Conservation (phyloP, 345 rosid species). For the Moricandia moricandioides region DNA sequence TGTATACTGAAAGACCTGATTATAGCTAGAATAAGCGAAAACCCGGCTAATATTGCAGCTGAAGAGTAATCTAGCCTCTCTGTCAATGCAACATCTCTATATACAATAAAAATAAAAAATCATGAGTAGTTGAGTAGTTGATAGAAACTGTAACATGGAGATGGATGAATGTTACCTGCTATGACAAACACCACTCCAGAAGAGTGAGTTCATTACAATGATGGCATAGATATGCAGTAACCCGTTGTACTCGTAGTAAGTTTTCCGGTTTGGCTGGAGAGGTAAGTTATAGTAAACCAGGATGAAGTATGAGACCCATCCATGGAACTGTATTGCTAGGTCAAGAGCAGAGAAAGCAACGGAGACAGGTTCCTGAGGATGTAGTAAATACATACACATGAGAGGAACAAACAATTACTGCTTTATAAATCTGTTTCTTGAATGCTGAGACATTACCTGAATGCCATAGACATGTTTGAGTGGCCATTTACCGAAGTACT, state of each 20-base stretch:
- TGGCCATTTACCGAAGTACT: slow-evolving; percentile 92
- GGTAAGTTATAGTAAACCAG: slow-evolving; percentile 76
- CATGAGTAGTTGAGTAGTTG: background rate
- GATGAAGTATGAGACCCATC: slow-evolving; percentile 89
- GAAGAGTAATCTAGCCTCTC: slow-evolving; percentile 84
- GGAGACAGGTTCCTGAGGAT: slow-evolving; percentile 71
- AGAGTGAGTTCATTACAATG: slow-evolving; percentile 79
- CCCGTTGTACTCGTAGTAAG: slow-evolving; percentile 72
- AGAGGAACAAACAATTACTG: background rate
- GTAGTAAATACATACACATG: background rate
- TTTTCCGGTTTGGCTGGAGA: slow-evolving; percentile 54
- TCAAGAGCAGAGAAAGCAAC: slow-evolving; percentile 79
- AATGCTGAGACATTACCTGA: slow-evolving; percentile 45
- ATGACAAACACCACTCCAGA: slow-evolving; percentile 88
- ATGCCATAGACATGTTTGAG: slow-evolving; percentile 72
- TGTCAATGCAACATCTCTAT: slow-evolving; percentile 77
- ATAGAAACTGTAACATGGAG: background rate
- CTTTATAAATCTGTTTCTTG: background rate
- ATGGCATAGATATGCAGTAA: slow-evolving; percentile 72
- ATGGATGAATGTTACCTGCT: slow-evolving; percentile 47
- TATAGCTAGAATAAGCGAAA: slow-evolving; percentile 61
- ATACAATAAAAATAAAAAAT: slow-evolving; percentile 4
- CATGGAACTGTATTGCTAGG: slow-evolving; percentile 79
- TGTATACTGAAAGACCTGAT: slow-evolving; percentile 63
- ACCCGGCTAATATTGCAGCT: slow-evolving; percentile 69